Evolutionary conservation across 2,329 filamentous ascomycete species (phyloP).

Genomic region (Aspergillus quadrilineatus): DNA sequence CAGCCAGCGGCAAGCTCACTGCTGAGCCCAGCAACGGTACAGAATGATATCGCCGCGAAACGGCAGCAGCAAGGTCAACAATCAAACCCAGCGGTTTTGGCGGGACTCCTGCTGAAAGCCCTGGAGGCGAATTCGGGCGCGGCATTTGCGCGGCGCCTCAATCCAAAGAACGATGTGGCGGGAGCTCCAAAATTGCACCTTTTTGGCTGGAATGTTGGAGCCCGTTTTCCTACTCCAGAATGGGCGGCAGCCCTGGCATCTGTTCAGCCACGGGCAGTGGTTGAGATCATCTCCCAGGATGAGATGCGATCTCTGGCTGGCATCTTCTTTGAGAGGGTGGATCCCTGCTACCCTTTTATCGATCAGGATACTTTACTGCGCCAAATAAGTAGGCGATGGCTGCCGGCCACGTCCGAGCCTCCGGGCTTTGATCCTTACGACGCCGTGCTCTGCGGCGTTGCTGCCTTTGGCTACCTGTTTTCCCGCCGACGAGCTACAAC

Average conservation of each 20-base stretch:
- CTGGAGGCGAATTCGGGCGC: slow-evolving; percentile 60
- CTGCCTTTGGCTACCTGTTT: slow-evolving; percentile 55
- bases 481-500: slow-evolving; percentile 45
- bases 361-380: slow-evolving; percentile 29
- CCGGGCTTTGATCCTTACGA: slow-evolving; percentile 41
- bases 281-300: slow-evolving; percentile 48
- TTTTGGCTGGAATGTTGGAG: slow-evolving; percentile 57
- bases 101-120: slow-evolving; percentile 34
- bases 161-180: slow-evolving; percentile 53
- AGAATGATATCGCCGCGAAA: slow-evolving; percentile 11
- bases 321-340: slow-evolving; percentile 55
- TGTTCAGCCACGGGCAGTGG: slow-evolving; percentile 37
- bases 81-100: slow-evolving; percentile 17
- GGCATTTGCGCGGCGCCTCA: slow-evolving; percentile 55
- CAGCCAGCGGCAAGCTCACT: slow-evolving; percentile 11
- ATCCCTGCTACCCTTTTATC: slow-evolving; percentile 54
- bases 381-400: slow-evolving; percentile 33
- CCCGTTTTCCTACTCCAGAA: slow-evolving; percentile 14
- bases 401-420: slow-evolving; percentile 18
- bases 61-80: slow-evolving; percentile 14
- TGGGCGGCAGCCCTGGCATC: slow-evolving; percentile 13
- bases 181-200: slow-evolving; percentile 55
- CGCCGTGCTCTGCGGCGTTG: slow-evolving; percentile 55
- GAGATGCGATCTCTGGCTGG: slow-evolving; percentile 49
- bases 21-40: slow-evolving; percentile 11